Evolutionary conservation across 2,329 filamentous ascomycete genomes (phyloP).

Genomic region (Neodidymelliopsis sp.): DNA sequence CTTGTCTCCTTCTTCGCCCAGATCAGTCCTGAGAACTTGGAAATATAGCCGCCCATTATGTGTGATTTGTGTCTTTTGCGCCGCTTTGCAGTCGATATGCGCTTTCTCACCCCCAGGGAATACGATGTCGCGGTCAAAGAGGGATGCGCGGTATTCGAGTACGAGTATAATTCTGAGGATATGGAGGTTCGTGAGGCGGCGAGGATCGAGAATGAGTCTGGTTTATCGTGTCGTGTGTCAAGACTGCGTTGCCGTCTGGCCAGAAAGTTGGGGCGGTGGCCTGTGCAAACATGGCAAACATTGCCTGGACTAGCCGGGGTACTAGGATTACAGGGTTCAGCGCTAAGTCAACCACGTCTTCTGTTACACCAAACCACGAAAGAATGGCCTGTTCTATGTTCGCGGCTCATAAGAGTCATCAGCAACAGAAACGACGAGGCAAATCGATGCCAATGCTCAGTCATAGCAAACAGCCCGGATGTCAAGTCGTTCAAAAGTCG

Average conservation of each 20-base stretch:
- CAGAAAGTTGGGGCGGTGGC: constrained; percentile 30
- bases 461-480: no score
- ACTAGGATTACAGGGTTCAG: not conserved
- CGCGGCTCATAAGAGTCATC: no score
- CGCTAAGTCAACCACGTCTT: no score
- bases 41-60: constrained; percentile 45
- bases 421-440: no score
- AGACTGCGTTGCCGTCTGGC: constrained; percentile 30
- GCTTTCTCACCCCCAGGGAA: constrained; percentile 20
- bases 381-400: no score
- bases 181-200: not conserved
- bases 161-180: not conserved
- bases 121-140: not conserved
- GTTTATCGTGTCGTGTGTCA: constrained; percentile 20
- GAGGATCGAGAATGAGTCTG: not conserved
- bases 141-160: not conserved
- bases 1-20: constrained; percentile 98
- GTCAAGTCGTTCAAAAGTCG: no score
- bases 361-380: no score
- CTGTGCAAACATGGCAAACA: constrained; percentile 38
- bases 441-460: no score
- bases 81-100: constrained; percentile 20
- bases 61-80: constrained; percentile 20
- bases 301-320: not conserved
- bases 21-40: constrained; percentile 41